Percentiles rank a stretch among this genome's conserved stretches.
phyloP scores from a whole-genome alignment of 2,329 filamentous ascomycete genomes.

The Tolypocladium capitatum region DNA sequence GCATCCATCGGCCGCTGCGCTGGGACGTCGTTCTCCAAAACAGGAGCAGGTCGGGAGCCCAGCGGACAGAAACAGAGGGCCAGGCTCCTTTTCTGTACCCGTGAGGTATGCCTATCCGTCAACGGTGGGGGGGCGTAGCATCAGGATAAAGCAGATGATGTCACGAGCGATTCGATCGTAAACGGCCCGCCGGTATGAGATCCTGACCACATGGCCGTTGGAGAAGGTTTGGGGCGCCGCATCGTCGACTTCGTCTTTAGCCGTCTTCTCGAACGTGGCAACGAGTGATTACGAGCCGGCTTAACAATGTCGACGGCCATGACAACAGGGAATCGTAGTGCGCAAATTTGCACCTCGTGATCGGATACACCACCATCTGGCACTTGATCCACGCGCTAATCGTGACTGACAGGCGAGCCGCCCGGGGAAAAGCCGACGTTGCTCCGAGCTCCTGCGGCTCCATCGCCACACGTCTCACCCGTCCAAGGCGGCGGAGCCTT shows the following conservation, averaged over 20 bases:
- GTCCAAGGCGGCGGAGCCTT: not conserved
- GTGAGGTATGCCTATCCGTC: not conserved
- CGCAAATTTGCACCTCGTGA: not conserved
- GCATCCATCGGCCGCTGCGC: not conserved
- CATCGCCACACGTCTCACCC: not conserved
- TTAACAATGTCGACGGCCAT: too few species aligned
- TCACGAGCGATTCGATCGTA: conserved; percentile 1
- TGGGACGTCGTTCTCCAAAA: not conserved
- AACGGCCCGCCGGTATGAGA: conserved; percentile 1
- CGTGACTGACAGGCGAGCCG: not conserved
- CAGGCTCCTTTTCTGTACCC: too few species aligned
- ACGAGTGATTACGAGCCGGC: too few species aligned
- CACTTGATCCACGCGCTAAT: not conserved
- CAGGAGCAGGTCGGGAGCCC: not conserved
- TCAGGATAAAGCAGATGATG: not conserved
- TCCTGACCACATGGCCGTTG: conserved; percentile 2
- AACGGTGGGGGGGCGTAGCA: not conserved
- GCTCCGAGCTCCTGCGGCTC: not conserved
- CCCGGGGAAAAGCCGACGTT: too few species aligned
- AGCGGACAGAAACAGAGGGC: not conserved
- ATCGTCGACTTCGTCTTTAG: too few species aligned
- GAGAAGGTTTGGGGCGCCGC: not conserved
- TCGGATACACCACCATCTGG: not conserved
- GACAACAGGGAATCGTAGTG: not conserved
- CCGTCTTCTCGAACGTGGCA: too few species aligned